Evolutionary conservation across 1,284 basidiomycete species (phyloP).

Genomic region (Albatrellus sp.): DNA sequence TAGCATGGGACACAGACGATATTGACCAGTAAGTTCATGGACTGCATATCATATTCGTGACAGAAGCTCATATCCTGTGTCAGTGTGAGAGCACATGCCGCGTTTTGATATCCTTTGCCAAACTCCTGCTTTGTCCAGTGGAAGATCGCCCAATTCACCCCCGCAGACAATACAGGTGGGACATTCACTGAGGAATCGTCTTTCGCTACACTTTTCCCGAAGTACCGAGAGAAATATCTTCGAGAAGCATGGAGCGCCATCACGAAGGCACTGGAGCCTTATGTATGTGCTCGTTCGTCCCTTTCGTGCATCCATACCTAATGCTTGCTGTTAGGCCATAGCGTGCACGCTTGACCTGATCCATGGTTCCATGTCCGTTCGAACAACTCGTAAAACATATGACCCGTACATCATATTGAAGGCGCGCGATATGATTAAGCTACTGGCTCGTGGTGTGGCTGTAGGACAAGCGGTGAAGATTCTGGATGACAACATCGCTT

Average conservation of each 20-base stretch:
- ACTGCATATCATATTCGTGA: not conserved
- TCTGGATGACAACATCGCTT: constrained; percentile 82
- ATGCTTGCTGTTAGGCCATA: constrained; percentile 45
- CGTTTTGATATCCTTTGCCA: not conserved
- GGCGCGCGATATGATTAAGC: constrained; percentile 91
- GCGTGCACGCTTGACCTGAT: constrained; percentile 91
- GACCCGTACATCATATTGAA: constrained; percentile 97
- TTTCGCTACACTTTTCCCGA: constrained; percentile 97
- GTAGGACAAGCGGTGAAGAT: constrained; percentile 81
- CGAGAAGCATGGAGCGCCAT: constrained; percentile 91
- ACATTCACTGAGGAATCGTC: constrained; percentile 92
- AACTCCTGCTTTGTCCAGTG: constrained; percentile 36
- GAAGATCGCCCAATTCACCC: constrained; percentile 77
- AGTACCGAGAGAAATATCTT: constrained; percentile 95
- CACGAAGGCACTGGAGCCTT: constrained; percentile 74
- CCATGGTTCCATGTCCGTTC: constrained; percentile 95
- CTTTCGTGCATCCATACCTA: not conserved
- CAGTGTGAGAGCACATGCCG: constrained; percentile 21
- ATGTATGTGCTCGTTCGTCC: constrained; percentile 35
- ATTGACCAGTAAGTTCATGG: constrained; percentile 80
- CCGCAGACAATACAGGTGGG: constrained; percentile 66
- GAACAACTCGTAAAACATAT: constrained; percentile 92
- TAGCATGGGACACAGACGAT: constrained; percentile 98
- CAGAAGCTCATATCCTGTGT: constrained; percentile 12
- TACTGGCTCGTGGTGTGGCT: constrained; percentile 86